Evolutionary conservation across 164 flowering plant species (phyloP), one percentile per base, ranked within the genome.

Genomic region (Piper betle): DNA sequence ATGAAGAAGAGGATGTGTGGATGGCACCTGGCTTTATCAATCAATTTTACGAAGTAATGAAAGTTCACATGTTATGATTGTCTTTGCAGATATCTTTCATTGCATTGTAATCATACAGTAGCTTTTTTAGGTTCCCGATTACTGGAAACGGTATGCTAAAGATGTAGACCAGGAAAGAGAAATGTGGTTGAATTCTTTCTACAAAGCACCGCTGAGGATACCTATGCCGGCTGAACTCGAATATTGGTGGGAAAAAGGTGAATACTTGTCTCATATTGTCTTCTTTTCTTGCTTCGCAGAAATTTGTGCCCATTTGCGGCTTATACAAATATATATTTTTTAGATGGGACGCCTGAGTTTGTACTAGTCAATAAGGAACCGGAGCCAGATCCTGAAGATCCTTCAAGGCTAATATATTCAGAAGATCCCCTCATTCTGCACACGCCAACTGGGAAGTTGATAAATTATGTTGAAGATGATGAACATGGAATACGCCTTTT

Each of bases 161-260:
- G 98, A 87, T 64, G 93, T 89, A 68, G 98, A 92, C 72, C 65
- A 85, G 58, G 98, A 92, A 74, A 82, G 98, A 66, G 80, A 83
- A 73, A 85, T 92, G 92, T 92, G 98, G 98, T 75, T 92, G 70
- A 92, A 92, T 67, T 87, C 96, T 37, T 92, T 89, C 71, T 87
- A 87, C 59, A 89, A 75, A 78, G 79, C 98, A 53, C 98, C 98
- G 39, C 65, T 92, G 20, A 78, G 98, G 71, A 53, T 92, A 50
- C 93, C 98, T 17, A 92, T 85, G 96, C 96, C 96, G 59, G 82
- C 96, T 57, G 98, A 92, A 72, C 98, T 92, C 65, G 91, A 87
- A 64, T 68, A 89, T 69, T 92, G 93, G 98, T 92, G 98, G 98
- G 70, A 69, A 37, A 79, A 85, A 58, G 91, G 96, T 87, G 73